Evolutionary conservation across 129 eudicot genomes (phyloP), one percentile per base, ranked within the genome.

Genomic region (Centrapalus pauciflorus): DNA sequence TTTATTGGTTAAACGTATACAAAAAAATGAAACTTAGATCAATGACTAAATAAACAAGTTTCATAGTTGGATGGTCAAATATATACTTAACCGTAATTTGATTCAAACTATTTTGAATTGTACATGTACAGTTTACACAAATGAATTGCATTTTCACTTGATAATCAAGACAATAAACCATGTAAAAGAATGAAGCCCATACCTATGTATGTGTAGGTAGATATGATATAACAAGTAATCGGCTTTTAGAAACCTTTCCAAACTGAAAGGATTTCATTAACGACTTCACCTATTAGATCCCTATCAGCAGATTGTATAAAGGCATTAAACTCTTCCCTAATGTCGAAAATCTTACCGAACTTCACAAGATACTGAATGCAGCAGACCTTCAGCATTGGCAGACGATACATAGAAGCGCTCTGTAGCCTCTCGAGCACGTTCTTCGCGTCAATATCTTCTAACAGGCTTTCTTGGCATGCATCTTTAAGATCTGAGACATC

Each of bases 261-360:
- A 14, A 74, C 83, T 65, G 70, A 88, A 79, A 94, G 97, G 74
- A 94, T 77, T 78, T 87, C 92, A 58, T 80, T 79, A 55, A 94
- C 82, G 52, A 94, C 70, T 71, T 94, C 99, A 29, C 81, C 85
- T 26, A 94, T 82, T 54, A 94, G 76, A 48, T 89, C 99, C 69
- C 95, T 86, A 59, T 94, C 99, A 5, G 85, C 99, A 25, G 79
- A 82, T 33, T 76, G 81, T 55, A 94, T 62, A 79, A 94, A 94
- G 2, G 69, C 79, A 59, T 77, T 70, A 28, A 94, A 82, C 17
- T 94, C 99, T 12, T 94, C 95, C 14, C 83, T 69, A 21, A 94
- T 76, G 33, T 94, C 99, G 62, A 55, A 94, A n/a, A 94, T 84
- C 86, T 84, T 94, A 19, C 99, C 95, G 55, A 94, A 94, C 79